Conservation (phyloP, 1,284 basidiomycete genomes). For the Earliella scabrosa region DNA sequence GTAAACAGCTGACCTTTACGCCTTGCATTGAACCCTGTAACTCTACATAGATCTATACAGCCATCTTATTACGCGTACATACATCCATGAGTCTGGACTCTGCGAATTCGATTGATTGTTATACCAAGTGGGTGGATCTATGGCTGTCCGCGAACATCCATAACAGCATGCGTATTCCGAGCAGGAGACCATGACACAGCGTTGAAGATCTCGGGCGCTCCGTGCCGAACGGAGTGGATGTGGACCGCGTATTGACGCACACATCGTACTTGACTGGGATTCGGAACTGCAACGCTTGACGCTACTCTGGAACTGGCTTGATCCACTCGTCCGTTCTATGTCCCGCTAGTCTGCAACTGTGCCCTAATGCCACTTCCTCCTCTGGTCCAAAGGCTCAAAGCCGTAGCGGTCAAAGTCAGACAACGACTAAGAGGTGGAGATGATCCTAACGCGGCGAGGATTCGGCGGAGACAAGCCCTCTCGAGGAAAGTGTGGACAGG, state of each 20-base stretch:
- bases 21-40: conserved; percentile 26
- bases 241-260: too few species aligned
- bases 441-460: conserved; percentile 40
- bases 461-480: conserved; percentile 44
- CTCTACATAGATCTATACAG: conserved; percentile 28
- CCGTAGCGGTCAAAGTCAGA: background rate
- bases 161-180: too few species aligned
- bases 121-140: background rate
- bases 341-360: background rate
- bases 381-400: background rate
- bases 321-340: too few species aligned
- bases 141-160: too few species aligned
- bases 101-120: background rate
- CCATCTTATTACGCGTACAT: conserved; percentile 20
- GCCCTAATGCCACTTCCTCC: background rate
- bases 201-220: too few species aligned
- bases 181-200: too few species aligned
- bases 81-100: background rate
- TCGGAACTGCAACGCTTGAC: too few species aligned
- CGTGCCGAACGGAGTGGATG: too few species aligned
- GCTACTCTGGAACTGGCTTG: too few species aligned
- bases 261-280: too few species aligned
- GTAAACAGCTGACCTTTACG: conserved; percentile 24
- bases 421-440: conserved; percentile 19
- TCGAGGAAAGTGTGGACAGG: conserved; percentile 26